Evolutionary conservation across 495 filamentous ascomycete species (phyloP), one percentile per base, ranked within the genome.

Genomic region (Penicillium canariense): DNA sequence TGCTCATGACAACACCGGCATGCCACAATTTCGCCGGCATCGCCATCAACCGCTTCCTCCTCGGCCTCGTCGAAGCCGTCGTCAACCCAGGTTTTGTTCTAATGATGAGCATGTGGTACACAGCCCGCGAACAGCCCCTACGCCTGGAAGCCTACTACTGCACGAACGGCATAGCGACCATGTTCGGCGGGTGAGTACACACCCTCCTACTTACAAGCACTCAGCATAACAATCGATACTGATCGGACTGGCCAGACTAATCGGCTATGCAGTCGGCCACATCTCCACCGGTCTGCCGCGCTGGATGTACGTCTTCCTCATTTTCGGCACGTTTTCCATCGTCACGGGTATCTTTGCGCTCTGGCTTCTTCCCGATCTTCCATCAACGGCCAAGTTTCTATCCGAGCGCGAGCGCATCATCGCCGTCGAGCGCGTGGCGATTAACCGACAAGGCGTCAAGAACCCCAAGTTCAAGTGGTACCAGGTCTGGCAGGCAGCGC

Each of bases 91-190:
- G 77, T 0, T 81, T 85, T 51, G 73, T 84, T 1, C 68, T 85
- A 2, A 70, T 83, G 27, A 80, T 81, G 65, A 72, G 75, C 5
- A 81, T 82, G 74, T 84, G 79, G 80, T 86, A 82, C 60, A 76
- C 65, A 1, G 52, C 71, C 1, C 63, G 68, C 10, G 81, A 84
- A 50, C 81, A 84, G 51, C 80, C 80, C 5, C 61, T 82, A n/a
- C 73, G 81, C 3, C 60, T 82, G 22, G 79, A 76, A 39, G 67
- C 73, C 0, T 83, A 79, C 54, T 84, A 82, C 54, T 76, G 77
- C 57, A 81, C 77, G 38, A 83, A 83, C 45, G 81, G 80, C 17
- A 69, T 83, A 10, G 79, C 77, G 1, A 76, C 75, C 7, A 81
- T 83, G 65, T 79, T 79, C 42, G 81, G 81, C 20, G 79, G 80